Percentiles rank a stretch among this genome's conserved stretches.
These are phyloP conservation scores for Escallonia herrerae DNA, from an alignment of 129 eudicot genomes.

Conservation along the genomic window DNA sequence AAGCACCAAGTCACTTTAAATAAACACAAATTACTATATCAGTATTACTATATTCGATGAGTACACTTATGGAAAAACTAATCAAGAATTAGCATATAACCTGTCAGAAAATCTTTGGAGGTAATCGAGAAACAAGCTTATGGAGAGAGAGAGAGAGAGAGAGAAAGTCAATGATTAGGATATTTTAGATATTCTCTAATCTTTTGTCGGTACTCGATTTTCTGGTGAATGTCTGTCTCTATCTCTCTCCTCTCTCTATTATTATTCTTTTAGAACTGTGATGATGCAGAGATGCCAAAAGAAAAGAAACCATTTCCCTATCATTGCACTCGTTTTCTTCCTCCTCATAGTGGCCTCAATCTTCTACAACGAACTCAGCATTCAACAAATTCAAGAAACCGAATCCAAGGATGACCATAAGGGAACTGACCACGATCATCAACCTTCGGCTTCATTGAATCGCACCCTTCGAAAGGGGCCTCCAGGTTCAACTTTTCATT, in stretches of 20 bases:
- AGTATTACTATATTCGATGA: too few species aligned
- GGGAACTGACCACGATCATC: constrained; percentile 10
- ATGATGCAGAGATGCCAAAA: constrained; percentile 65
- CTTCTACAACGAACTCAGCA: constrained; percentile 43
- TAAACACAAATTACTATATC: too few species aligned
- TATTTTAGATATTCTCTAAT: too few species aligned
- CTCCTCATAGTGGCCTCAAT: constrained; percentile 48
- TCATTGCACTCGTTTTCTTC: constrained; percentile 44
- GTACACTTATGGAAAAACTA: too few species aligned
- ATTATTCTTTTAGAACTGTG: constrained; percentile 3
- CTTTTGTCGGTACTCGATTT: too few species aligned
- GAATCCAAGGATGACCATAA: not conserved
- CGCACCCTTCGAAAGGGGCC: not conserved
- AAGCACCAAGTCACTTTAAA: too few species aligned
- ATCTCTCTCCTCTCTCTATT: not conserved
- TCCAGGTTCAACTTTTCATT: constrained; percentile 5
- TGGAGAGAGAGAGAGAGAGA: too few species aligned
- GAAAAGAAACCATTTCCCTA: constrained; percentile 58
- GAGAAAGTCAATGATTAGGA: too few species aligned
- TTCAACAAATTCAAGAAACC: constrained; percentile 43
- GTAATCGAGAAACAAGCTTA: too few species aligned
- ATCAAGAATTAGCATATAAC: too few species aligned
- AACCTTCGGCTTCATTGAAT: constrained; percentile 10
- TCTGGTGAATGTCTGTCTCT: too few species aligned
- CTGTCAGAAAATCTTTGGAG: too few species aligned